phyloP scores from a whole-genome alignment of 768 basidiomycete genomes.

The Russula sp. region DNA sequence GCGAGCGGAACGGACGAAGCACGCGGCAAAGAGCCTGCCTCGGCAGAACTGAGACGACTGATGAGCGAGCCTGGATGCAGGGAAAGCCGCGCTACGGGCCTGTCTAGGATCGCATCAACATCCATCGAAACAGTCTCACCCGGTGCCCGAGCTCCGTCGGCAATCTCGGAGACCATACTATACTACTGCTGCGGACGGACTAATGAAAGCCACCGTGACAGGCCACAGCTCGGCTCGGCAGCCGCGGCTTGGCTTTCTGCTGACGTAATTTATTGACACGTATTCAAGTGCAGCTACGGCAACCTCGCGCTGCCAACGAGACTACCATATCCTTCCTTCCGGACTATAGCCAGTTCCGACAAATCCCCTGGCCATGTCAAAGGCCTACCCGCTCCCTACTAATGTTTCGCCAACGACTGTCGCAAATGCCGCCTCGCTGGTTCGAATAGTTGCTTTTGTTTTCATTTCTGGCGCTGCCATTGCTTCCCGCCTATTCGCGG shows the following conservation, averaged over 20 bases:
- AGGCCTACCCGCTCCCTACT: slow-evolving; percentile 71
- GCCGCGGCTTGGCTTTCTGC: not conserved
- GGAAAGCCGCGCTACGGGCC: not conserved
- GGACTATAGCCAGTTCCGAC: not conserved
- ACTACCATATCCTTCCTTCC: too few species aligned
- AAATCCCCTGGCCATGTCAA: slow-evolving; percentile 53
- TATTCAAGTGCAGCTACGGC: not conserved
- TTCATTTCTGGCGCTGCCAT: slow-evolving; percentile 94
- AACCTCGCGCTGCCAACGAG: not conserved
- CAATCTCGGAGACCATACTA: slow-evolving; percentile 20
- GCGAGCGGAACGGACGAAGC: slow-evolving; percentile 36
- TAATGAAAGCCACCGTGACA: too few species aligned
- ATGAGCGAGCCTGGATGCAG: slow-evolving; percentile 13
- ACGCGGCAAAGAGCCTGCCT: slow-evolving; percentile 19
- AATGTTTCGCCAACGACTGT: slow-evolving; percentile 69
- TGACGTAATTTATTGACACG: slow-evolving; percentile 19
- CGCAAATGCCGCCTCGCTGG: slow-evolving; percentile 82
- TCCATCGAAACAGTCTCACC: slow-evolving; percentile 18
- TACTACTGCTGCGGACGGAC: not conserved
- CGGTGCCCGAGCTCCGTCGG: slow-evolving; percentile 16
- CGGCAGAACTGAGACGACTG: slow-evolving; percentile 12
- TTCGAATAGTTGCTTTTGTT: slow-evolving; percentile 85
- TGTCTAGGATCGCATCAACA: slow-evolving; percentile 15
- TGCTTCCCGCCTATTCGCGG: slow-evolving; percentile 94
- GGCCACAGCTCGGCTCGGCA: too few species aligned